These are phyloP conservation scores for Penicillium antarcticum DNA, from an alignment of 495 filamentous ascomycete species.

Conservation along the genomic window DNA sequence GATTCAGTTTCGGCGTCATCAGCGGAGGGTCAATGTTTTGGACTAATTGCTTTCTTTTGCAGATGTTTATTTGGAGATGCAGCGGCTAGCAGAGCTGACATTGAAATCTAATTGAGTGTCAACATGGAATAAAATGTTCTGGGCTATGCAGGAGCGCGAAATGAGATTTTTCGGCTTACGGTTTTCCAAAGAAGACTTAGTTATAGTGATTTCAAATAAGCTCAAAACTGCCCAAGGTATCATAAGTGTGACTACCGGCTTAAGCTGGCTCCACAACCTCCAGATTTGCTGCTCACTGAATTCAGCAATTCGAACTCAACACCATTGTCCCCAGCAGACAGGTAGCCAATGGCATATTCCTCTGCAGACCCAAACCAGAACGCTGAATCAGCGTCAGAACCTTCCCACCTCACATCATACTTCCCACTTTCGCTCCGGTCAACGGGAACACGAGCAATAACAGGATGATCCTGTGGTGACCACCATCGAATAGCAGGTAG, in stretches of 20 bases:
- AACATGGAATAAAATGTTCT: too few species aligned
- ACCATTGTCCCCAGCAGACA: conserved; percentile 21
- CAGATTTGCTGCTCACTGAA: conserved; percentile 27
- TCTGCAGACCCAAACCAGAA: conserved; percentile 46
- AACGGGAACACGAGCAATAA: conserved; percentile 35
- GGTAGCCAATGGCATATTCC: conserved; percentile 37
- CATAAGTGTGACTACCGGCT: conserved; percentile 3
- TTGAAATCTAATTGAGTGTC: too few species aligned
- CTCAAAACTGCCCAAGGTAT: too few species aligned
- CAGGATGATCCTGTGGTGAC: conserved; percentile 31
- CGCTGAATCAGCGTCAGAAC: conserved; percentile 14
- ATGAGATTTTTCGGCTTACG: too few species aligned
- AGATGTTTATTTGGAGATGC: too few species aligned
- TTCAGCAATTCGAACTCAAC: conserved; percentile 30
- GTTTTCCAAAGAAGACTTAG: too few species aligned
- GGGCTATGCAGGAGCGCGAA: too few species aligned
- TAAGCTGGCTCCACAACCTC: conserved; percentile 17
- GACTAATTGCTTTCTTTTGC: too few species aligned
- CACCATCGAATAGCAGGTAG: conserved; percentile 36
- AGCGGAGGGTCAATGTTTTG: too few species aligned
- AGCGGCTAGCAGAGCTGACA: too few species aligned
- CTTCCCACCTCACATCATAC: conserved; percentile 39
- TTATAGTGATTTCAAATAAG: too few species aligned
- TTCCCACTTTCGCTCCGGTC: conserved; percentile 36
- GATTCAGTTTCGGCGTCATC: too few species aligned